These are phyloP conservation scores for Plectosphaerella sp. DNA, from an alignment of 2,329 filamentous ascomycete species.

Conservation along the genomic window DNA sequence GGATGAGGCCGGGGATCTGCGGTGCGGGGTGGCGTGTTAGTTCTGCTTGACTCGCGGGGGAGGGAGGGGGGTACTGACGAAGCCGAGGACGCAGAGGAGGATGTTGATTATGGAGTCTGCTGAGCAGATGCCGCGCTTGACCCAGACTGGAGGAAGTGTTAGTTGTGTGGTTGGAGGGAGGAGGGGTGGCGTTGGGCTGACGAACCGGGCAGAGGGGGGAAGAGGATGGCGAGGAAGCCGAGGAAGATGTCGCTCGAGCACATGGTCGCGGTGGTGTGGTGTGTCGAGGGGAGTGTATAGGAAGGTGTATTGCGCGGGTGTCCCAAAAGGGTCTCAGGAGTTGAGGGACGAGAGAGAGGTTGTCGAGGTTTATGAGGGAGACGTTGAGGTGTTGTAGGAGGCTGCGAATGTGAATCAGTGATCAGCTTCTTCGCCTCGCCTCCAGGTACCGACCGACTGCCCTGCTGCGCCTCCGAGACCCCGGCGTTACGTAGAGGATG, in stretches of 20 bases:
- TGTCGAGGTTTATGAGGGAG: background rate
- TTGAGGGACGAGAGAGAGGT: background rate
- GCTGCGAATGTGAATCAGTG: too few relatives aligned
- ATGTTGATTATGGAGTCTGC: constrained; percentile 94
- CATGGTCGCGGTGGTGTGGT: constrained; percentile 33
- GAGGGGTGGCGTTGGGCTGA: constrained; percentile 10
- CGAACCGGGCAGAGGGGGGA: constrained; percentile 62
- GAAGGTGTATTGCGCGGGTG: background rate
- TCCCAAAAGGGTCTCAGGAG: background rate
- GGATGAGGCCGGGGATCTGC: constrained; percentile 77
- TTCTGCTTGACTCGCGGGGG: background rate
- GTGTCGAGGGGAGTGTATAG: background rate
- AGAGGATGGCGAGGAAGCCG: constrained; percentile 58
- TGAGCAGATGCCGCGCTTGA: constrained; percentile 89
- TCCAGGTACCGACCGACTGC: background rate
- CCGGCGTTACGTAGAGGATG: background rate
- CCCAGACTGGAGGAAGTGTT: constrained; percentile 67
- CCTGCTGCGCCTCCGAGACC: background rate
- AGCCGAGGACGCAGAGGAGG: constrained; percentile 76
- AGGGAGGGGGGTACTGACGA: constrained; percentile 31
- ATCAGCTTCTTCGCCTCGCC: too few relatives aligned
- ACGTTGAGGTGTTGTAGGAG: background rate
- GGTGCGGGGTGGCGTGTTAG: background rate
- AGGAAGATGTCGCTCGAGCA: constrained; percentile 60
- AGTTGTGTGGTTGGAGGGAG: constrained; percentile 14